These are phyloP conservation scores for Boletus pseudopeckii DNA, from an alignment of 768 basidiomycete species.

Conservation along the genomic window DNA sequence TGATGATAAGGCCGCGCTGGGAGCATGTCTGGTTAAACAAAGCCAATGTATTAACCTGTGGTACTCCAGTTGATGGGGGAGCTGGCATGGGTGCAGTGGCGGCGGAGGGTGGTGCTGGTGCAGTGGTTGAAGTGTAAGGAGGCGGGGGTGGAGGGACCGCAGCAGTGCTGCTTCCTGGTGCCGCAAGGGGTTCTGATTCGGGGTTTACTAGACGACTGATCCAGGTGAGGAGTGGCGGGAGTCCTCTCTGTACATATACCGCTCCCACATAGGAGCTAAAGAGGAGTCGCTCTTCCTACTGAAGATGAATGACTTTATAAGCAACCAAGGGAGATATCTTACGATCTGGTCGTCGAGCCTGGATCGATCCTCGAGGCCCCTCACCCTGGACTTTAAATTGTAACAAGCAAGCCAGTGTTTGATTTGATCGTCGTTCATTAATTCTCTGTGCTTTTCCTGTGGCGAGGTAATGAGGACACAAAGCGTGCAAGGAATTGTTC, in stretches of 20 bases:
- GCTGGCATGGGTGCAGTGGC: constrained; percentile 25
- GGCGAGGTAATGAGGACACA: neutral
- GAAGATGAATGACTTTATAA: constrained; percentile 2
- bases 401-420: constrained; percentile 50
- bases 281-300: constrained; percentile 52
- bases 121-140: constrained; percentile 21
- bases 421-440: constrained; percentile 40
- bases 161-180: constrained; percentile 17
- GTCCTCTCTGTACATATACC: constrained; percentile 56
- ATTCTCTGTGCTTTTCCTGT: constrained; percentile 25
- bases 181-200: constrained; percentile 24
- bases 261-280: constrained; percentile 67
- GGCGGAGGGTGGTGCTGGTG: constrained; percentile 11
- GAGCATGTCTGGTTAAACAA: constrained; percentile 52
- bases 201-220: constrained; percentile 57
- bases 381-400: constrained; percentile 50
- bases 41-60: constrained; percentile 40
- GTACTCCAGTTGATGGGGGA: constrained; percentile 14
- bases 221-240: constrained; percentile 50
- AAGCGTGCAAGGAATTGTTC: neutral
- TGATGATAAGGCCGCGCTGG: constrained; percentile 43
- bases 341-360: constrained; percentile 39
- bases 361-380: constrained; percentile 39
- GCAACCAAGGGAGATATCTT: neutral
- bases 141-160: constrained; percentile 20